Base-by-base conservation (phyloP, 305 asterid genomes). In the Coffea humblotiana region DNA sequence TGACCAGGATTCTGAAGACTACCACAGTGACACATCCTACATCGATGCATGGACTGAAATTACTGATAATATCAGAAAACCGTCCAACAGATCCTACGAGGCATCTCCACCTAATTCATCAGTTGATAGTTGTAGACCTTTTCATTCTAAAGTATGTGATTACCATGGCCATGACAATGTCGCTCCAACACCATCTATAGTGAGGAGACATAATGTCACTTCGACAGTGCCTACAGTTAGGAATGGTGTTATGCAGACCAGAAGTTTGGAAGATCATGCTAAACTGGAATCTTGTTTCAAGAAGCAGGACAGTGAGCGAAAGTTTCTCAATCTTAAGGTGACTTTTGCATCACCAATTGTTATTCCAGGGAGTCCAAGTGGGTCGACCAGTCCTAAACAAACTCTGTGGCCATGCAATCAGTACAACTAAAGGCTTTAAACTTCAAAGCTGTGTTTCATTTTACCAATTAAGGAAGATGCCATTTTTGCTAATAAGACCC, bases 261-360 rank as follows among this genome's bases (percentile, higher is more conserved):
- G 71, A 8, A 85, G 61, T 72, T 74, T 80, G 2, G 88, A 77
- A 79, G 74, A 60, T 10, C 81, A 9, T 29, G 73, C 45, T 16
- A 78, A 73, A 73, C 77, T 79, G 23, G 83, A 25, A 77, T 82
- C 90, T 25, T 89, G 93, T 72, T 58, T 91, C 81, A 87, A 82
- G 79, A 85, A 84, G 80, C 77, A 75, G 21, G 87, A 85, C 51
- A 80, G 86, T 77, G 81, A n/a, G 4, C 80, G 88, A 76, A 86
- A 79, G 76, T 82, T 54, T 78, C 84, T 83, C 54, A 78, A 86
- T 74, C 84, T 86, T 84, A 83, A 61, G 79, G 89, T 84, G 66
- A 82, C 54, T 37, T 86, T 77, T 82, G 69, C 66, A 18, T 72
- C 79, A 18, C 80, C 81, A 13, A 43, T 80, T 61, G 9, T 77